Percentiles rank a stretch among this genome's conserved stretches.
Evolutionary conservation across 2,329 filamentous ascomycete species (phyloP).

Genomic region (Colletotrichum somersetense): DNA sequence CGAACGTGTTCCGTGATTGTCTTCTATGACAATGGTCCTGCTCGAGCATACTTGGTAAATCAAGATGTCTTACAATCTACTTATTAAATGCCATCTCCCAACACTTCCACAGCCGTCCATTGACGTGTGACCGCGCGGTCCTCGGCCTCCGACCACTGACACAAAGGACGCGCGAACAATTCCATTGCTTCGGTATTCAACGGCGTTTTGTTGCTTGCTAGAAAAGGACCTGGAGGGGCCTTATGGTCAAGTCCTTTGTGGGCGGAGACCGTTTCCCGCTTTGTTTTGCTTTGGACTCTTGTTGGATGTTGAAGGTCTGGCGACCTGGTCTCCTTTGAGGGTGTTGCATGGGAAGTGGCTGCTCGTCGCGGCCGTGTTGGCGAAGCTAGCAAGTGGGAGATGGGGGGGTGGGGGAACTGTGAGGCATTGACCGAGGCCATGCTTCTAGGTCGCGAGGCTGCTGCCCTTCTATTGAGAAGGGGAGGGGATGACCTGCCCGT

Average conservation of each 20-base stretch:
- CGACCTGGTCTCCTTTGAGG: background rate
- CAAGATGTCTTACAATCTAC: too few species aligned
- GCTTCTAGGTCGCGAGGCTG: background rate
- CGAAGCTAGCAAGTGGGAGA: background rate
- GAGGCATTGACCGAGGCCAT: background rate
- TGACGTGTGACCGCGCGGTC: background rate
- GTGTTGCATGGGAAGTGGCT: background rate
- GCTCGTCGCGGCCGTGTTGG: too few species aligned
- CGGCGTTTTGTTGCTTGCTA: background rate
- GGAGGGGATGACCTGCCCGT: too few species aligned
- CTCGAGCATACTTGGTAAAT: background rate
- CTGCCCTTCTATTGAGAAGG: background rate
- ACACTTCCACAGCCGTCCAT: background rate
- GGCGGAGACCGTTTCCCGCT: background rate
- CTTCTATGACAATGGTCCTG: background rate
- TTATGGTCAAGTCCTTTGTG: background rate
- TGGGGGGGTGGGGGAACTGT: too few species aligned
- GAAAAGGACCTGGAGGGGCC: background rate
- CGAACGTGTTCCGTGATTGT: background rate
- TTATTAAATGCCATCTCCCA: background rate
- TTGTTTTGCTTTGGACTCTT: background rate
- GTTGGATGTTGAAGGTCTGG: too few species aligned
- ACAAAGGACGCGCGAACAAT: constrained; percentile 5
- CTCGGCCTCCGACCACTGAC: background rate
- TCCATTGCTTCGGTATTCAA: background rate